Evolutionary conservation across 2,329 filamentous ascomycete genomes (phyloP), one percentile per base, ranked within the genome.

Genomic region (Epichloe coenophiala): DNA sequence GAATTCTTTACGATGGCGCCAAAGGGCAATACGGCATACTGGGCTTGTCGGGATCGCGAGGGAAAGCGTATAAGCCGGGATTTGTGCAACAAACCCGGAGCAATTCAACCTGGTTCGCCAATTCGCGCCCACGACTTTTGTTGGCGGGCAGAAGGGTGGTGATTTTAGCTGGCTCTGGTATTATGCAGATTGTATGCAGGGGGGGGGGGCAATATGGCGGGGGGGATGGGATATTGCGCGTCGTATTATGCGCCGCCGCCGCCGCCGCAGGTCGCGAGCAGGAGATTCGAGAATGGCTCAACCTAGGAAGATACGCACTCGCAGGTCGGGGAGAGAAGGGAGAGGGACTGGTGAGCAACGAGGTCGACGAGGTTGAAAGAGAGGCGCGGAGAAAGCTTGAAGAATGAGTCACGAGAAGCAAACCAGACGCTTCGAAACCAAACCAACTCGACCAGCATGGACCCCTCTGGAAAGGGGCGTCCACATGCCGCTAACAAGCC

Each of bases 21-120:
- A 19, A 33, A 36, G 46, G 33, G 42, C 45, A 44, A 49, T 43
- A 39, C 52, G 47, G 50, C 52, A 54, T 54, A 35, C 37, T 49
- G 46, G 36, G 46, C 45, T n/a, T 43, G 37, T 39, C 45, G 51
- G 31, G 49, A 37, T 19, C 23, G 48, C 39, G 27, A 45, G 21
- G 31, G 38, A 39, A 15, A 47, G 38, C 39, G 35, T 38, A n/a
- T 37, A 40, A 27, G 45, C 40, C n/a, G n/a, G 47, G 9, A 15
- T 13, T 17, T 39, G 49, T 45, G 49, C 49, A 36, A 51, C 27
- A 11, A 4, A 8, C 8, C 27, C 48, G n/a, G 36, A 23, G 35
- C 48, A 23, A 23, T 7, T 23, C 27, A 35, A 43, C 19, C 43
- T 36, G 37, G 49, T 46, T 47, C 17, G 44, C 40, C 44, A 41